These are phyloP conservation scores for Eucalyptus leucophloia DNA, from an alignment of 345 rosid genomes.

Conservation along the genomic window DNA sequence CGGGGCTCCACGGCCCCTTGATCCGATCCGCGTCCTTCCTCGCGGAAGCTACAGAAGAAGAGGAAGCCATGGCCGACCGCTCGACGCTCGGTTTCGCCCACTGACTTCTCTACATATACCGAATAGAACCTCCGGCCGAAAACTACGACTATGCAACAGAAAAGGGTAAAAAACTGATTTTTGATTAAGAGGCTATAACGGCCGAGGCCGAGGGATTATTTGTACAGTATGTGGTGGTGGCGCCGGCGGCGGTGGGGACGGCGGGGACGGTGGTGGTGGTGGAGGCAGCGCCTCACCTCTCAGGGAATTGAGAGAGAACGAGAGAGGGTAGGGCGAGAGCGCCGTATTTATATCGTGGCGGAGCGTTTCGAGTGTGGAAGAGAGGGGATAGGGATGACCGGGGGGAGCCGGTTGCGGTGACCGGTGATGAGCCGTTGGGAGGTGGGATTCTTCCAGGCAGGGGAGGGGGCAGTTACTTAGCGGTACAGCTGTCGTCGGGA, in stretches of 20 bases:
- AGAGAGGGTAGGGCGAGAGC: background rate
- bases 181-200: background rate
- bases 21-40: conserved; percentile 55
- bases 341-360: background rate
- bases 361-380: background rate
- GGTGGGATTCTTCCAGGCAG: conserved; percentile 35
- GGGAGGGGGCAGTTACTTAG: conserved; percentile 36
- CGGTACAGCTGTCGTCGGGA: conserved; percentile 44
- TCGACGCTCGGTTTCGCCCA: background rate
- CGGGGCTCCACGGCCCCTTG: conserved; percentile 87
- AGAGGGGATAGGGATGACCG: conserved; percentile 26
- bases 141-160: background rate
- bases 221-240: background rate
- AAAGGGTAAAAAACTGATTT: background rate
- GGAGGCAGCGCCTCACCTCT: conserved; percentile 33
- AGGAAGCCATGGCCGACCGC: background rate
- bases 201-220: background rate
- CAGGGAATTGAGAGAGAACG: background rate
- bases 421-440: conserved; percentile 32
- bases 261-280: background rate
- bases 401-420: conserved; percentile 30
- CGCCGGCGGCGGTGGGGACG: background rate
- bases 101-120: background rate
- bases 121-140: background rate
- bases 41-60: background rate